These are phyloP conservation scores for Claviceps humidiphila DNA, from an alignment of 2,329 filamentous ascomycete species.

Conservation along the genomic window DNA sequence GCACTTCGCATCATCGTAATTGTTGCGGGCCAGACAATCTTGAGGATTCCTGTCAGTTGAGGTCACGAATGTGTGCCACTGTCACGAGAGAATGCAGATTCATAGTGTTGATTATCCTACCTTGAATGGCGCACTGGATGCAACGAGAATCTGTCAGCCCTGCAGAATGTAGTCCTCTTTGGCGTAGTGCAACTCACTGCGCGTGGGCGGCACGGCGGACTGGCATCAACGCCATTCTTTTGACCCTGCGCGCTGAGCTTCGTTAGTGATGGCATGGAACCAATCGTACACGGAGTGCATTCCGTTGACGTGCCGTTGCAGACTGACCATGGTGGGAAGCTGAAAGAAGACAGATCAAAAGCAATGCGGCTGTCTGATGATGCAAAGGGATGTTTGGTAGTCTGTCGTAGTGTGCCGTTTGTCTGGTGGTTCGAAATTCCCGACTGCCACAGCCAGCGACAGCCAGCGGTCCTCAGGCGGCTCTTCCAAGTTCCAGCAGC, in stretches of 20 bases:
- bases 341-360: too few relatives aligned
- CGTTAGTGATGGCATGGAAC: neutral
- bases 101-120: constrained; percentile 28
- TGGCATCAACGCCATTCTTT: constrained; percentile 57
- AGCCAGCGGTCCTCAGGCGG: too few relatives aligned
- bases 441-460: too few relatives aligned
- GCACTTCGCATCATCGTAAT: constrained; percentile 78
- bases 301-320: too few relatives aligned
- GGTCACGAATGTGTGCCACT: neutral
- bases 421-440: too few relatives aligned
- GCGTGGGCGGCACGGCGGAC: constrained; percentile 73
- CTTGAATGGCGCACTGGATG: constrained; percentile 73
- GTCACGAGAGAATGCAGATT: neutral
- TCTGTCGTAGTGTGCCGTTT: too few relatives aligned
- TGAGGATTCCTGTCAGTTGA: constrained; percentile 1
- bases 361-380: too few relatives aligned
- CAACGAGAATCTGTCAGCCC: constrained; percentile 2
- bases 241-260: constrained; percentile 16
- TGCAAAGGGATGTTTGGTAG: too few relatives aligned
- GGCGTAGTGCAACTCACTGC: constrained; percentile 45
- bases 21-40: constrained; percentile 78
- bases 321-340: too few relatives aligned
- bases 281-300: too few relatives aligned
- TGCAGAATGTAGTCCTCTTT: neutral
- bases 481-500: too few relatives aligned